Base-by-base conservation (phyloP, 2,329 filamentous ascomycete genomes). In the Exophiala spinifera region DNA sequence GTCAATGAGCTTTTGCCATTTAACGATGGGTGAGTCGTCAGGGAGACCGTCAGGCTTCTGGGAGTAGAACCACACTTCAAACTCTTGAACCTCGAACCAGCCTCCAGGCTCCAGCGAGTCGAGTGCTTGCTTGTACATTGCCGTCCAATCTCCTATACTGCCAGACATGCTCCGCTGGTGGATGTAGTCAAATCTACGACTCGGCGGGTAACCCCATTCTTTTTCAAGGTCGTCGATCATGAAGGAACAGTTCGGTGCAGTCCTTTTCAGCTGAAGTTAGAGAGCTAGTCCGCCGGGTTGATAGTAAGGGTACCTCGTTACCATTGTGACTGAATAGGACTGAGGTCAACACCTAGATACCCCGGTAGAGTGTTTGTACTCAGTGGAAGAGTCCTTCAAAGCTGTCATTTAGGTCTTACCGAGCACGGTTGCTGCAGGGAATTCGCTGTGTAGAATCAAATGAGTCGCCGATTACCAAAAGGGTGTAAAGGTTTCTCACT, bases 41-140 rank as follows among this genome's bases (percentile, higher is more conserved):
- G 51, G 34, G 4, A 55, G 33, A n/a, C 31, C 47, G 3, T 10
- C 47, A 8, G 42, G 42, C 3, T 11, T n/a, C 21, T 69, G 64
- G 2, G 67, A 66, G 25, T 57, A 64, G 48, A 55, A 52, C 17
- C 48, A 37, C 11, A 60, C 48, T 21, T 48, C 36, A 33, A 71
- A 68, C 49, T 74, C 72, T 37, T 72, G 69, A 13, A 69, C 65
- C 57, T 74, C 72, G 5, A 73, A 64, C 63, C 68, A 73, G 25
- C 70, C 71, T 13, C 70, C 64, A 1, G 65, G 65, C 28, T 65
- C 61, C 8, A 67, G 45, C 7, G 31, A 34, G 3, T 20, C 17
- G 3, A 56, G 31, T 11, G 48, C 48, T 34, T 52, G 39, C 15
- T 40, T 67, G 53, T 70, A 65, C 43, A 69, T 36, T 58, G 71